Base-by-base conservation (phyloP, 2,329 filamentous ascomycete genomes). In the Pseudocercospora vitis region DNA sequence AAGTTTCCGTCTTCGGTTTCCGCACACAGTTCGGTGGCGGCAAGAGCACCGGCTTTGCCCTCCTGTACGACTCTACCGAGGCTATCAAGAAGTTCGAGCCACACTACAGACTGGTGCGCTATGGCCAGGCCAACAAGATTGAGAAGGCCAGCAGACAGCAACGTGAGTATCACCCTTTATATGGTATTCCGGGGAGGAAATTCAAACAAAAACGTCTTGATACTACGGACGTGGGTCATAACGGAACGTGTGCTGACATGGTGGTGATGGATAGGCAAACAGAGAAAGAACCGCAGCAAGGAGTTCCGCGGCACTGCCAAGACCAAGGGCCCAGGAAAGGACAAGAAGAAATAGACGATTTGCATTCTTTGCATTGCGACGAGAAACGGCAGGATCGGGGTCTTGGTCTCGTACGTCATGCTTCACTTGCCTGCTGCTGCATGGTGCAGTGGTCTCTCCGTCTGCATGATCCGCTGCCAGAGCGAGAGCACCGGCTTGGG, bases 11-110 rank as follows among this genome's bases (percentile, higher is more conserved):
- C 78, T 99, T 99, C 77, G 94, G 94, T 74, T 91, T 99, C 79
- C 89, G 90, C 78, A 99, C 94, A 71, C 92, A 97, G 78, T 99
- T 88, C 77, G 94, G 94, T 92, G 94, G 94, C 76, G 94, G 94
- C 84, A 99, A 99, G 88, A 96, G 89, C 78, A 97, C 92, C 67
- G 94, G 94, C 72, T 99, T 99, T 76, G 94, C 91, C 67, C 90
- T 97, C 73, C 84, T 99, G 82, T 99, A 99, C 86, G 94, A 99
- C 81, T 95, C 89, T 67, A 81, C 85, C 74, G 94, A 99, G 84
- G 90, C 91, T 72, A 87, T 99, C 87, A 96, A 96, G 89, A 97
- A 97, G 82, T 99, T 97, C 79, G 94, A 99, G 86, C 94, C 94
- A 71, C 87, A 88, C 80, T 96, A 96, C 88, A 87, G 94, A 79